phyloP scores from a whole-genome alignment of 202 grass and related monocot genomes.

The Carex sylvatica region DNA sequence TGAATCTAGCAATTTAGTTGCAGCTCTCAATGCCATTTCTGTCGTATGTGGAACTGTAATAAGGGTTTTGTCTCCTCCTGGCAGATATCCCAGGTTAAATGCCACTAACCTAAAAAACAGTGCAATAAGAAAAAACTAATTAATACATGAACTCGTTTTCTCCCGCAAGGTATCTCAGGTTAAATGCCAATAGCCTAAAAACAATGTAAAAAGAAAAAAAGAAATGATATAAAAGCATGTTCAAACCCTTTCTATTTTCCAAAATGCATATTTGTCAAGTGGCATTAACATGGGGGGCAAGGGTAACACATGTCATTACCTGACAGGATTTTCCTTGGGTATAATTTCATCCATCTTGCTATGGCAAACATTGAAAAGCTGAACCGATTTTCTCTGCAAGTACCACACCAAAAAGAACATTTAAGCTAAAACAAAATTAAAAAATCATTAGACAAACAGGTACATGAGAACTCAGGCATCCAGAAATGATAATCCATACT shows the following conservation, averaged over 20 bases:
- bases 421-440: not conserved
- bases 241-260: not conserved
- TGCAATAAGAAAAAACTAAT: not conserved
- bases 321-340: constrained; percentile 51
- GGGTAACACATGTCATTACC: constrained; percentile 39
- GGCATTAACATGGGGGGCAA: not conserved
- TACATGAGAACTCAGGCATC: not conserved
- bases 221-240: not conserved
- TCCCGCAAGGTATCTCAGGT: constrained; percentile 72
- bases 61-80: constrained; percentile 78
- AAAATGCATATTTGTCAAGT: constrained; percentile 10
- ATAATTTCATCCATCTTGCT: constrained; percentile 84
- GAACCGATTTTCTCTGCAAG: constrained; percentile 56
- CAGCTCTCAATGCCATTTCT: constrained; percentile 62
- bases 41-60: constrained; percentile 73
- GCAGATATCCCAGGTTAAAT: constrained; percentile 92
- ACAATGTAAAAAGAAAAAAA: not conserved
- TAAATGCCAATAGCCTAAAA: constrained; percentile 65
- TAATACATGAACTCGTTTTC: not conserved
- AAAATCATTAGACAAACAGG: not conserved
- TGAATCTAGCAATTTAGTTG: constrained; percentile 54
- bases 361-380: constrained; percentile 67
- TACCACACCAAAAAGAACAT: constrained; percentile 13
- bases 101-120: constrained; percentile 58
- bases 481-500: not conserved